Percentiles rank a stretch among this genome's conserved stretches.
phyloP scores from a whole-genome alignment of 192 early-diverging fungal genomes.

The Coemansia sp. region DNA sequence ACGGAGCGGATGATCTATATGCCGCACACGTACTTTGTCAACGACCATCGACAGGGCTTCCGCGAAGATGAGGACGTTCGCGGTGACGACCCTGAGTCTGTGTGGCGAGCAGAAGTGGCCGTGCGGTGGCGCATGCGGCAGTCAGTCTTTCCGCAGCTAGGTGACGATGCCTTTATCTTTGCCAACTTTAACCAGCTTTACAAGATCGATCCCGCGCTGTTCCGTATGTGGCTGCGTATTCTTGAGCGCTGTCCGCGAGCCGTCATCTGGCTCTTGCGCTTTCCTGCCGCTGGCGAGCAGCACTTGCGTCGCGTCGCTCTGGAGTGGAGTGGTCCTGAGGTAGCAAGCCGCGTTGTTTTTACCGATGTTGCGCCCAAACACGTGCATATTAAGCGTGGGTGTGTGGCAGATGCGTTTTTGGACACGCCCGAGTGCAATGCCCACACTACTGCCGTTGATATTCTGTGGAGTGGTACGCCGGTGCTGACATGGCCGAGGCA shows the following conservation, averaged over 20 bases:
- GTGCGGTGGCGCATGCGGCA: constrained; percentile 81
- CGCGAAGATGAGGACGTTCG: constrained; percentile 69
- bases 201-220: constrained; percentile 91
- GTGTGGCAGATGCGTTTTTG: constrained; percentile 88
- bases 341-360: constrained; percentile 82
- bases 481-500: constrained; percentile 88
- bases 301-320: constrained; percentile 71
- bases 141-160: constrained; percentile 80
- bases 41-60: constrained; percentile 92
- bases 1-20: constrained; percentile 90
- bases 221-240: constrained; percentile 84
- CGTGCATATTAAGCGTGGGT: constrained; percentile 88
- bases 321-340: constrained; percentile 74
- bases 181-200: constrained; percentile 98
- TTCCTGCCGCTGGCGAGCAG: constrained; percentile 84
- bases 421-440: constrained; percentile 98
- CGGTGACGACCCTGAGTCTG: constrained; percentile 41
- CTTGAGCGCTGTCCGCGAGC: constrained; percentile 78
- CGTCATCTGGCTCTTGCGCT: constrained; percentile 89
- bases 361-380: constrained; percentile 86
- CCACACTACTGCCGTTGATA: constrained; percentile 94
- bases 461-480: constrained; percentile 92
- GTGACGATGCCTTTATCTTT: constrained; percentile 87
- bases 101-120: constrained; percentile 81
- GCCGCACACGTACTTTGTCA: constrained; percentile 93